Evolutionary conservation across 768 basidiomycete genomes (phyloP).

Genomic region (Collybia sp.): DNA sequence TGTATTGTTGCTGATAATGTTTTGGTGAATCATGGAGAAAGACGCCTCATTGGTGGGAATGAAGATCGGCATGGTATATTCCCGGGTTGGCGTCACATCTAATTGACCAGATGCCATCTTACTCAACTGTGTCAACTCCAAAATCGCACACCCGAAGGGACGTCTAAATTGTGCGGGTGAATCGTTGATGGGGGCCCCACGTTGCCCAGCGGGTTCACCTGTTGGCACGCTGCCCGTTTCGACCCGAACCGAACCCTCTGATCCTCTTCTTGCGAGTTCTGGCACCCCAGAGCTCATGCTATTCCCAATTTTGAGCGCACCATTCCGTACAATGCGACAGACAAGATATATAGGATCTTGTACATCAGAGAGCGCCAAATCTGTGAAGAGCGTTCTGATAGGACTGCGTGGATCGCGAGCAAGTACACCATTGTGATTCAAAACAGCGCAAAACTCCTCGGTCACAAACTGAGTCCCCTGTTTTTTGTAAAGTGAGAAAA

Average conservation of each 20-base stretch:
- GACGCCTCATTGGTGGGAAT: conserved; percentile 76
- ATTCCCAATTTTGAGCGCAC: conserved; percentile 71
- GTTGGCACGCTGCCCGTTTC: too few relatives aligned
- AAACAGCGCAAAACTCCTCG: conserved; percentile 85
- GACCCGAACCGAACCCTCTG: conserved; percentile 35
- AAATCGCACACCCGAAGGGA: conserved; percentile 94
- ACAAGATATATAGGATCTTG: conserved; percentile 86
- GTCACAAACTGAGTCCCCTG: conserved; percentile 83
- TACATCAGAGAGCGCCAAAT: conserved; percentile 83
- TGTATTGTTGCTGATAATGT: conserved; percentile 75
- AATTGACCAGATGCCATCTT: conserved; percentile 61
- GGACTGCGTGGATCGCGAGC: conserved; percentile 72
- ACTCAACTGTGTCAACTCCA: conserved; percentile 76
- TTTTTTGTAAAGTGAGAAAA: conserved; percentile 90
- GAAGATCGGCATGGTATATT: conserved; percentile 87
- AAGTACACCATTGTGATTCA: conserved; percentile 89
- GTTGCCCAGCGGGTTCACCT: conserved; percentile 12
- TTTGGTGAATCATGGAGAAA: conserved; percentile 94
- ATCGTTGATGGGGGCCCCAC: conserved; percentile 25
- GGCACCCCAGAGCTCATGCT: conserved; percentile 43
- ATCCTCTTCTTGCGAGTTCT: conserved; percentile 46
- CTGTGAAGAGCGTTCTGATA: conserved; percentile 85
- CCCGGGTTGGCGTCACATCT: conserved; percentile 61
- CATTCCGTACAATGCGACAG: conserved; percentile 86
- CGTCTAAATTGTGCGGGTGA: conserved; percentile 58